Percentiles rank a stretch among this genome's conserved stretches.
Conservation (phyloP, 495 filamentous ascomycete species). For the Immersiella caudata region DNA sequence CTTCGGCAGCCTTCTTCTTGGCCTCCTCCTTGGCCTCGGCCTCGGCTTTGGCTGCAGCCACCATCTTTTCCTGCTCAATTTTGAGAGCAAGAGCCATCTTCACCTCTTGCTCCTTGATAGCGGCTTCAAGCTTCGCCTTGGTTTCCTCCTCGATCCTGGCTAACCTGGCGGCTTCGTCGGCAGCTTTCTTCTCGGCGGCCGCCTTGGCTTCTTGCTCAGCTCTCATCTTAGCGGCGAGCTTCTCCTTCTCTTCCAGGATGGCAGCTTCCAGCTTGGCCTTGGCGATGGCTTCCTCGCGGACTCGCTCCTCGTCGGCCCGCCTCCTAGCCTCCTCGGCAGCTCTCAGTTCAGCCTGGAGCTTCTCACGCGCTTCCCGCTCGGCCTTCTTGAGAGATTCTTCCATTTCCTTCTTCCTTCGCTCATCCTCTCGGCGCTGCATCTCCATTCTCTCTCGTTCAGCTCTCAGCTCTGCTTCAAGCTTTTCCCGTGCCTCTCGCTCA, state of each 20-base stretch:
- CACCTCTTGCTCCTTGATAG: conserved; percentile 43
- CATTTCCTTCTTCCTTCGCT: conserved; percentile 39
- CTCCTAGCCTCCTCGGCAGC: conserved; percentile 24
- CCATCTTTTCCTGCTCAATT: conserved; percentile 26
- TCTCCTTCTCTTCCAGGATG: conserved; percentile 52
- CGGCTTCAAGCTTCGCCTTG: conserved; percentile 50
- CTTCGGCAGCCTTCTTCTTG: conserved; percentile 39
- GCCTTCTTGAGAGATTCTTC: conserved; percentile 42
- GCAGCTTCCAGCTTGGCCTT: conserved; percentile 57
- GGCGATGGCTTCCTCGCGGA: conserved; percentile 34
- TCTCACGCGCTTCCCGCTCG: conserved; percentile 50
- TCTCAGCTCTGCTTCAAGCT: conserved; percentile 37
- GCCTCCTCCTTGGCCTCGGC: conserved; percentile 36
- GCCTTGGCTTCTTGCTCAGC: conserved; percentile 47
- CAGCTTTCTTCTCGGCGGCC: conserved; percentile 44
- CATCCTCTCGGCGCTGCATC: conserved; percentile 35
- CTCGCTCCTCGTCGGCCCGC: conserved; percentile 10
- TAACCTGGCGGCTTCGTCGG: conserved; percentile 53
- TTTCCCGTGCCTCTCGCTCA: conserved; percentile 47
- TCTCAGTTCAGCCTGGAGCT: conserved; percentile 39
- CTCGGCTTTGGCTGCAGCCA: conserved; percentile 25
- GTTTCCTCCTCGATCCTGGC: conserved; percentile 48
- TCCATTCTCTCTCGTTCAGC: conserved; percentile 42
- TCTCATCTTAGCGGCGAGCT: conserved; percentile 31
- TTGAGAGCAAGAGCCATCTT: conserved; percentile 38